These are phyloP conservation scores for Madurella fahalii DNA, from an alignment of 2,329 filamentous ascomycete species.

Conservation along the genomic window DNA sequence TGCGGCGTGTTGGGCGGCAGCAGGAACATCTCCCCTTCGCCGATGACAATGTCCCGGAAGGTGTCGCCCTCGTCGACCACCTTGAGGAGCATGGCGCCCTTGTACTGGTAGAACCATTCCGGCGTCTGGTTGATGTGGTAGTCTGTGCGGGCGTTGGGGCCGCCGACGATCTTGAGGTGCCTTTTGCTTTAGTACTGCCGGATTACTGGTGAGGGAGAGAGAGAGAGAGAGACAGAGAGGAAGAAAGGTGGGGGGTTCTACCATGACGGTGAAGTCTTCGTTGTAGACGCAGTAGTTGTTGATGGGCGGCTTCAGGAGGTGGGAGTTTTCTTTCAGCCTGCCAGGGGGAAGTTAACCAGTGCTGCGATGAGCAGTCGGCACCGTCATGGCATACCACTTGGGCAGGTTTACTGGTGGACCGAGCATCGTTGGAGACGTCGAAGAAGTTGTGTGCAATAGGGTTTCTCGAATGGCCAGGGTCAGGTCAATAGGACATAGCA, in stretches of 20 bases:
- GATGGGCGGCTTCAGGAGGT: conserved; percentile 87
- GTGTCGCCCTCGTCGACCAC: conserved; percentile 64
- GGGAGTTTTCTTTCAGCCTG: conserved; percentile 87
- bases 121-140: conserved; percentile 97
- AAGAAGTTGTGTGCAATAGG: background rate
- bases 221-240: background rate
- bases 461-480: no score
- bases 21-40: conserved; percentile 90
- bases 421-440: conserved; percentile 39
- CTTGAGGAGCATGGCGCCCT: conserved; percentile 89
- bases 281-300: conserved; percentile 99
- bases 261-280: conserved; percentile 77
- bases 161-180: conserved; percentile 61
- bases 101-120: conserved; percentile 98
- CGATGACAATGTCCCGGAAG: conserved; percentile 83
- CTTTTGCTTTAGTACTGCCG: background rate
- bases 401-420: conserved; percentile 51
- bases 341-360: background rate
- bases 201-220: background rate
- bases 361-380: background rate
- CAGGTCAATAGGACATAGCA: no score
- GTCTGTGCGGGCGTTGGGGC: conserved; percentile 92
- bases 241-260: conserved; percentile 29
- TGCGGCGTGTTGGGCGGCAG: conserved; percentile 93
- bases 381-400: conserved; percentile 45